A percentile compares a stretch with the other conserved stretches of the same genome.
phyloP scores from a whole-genome alignment of 1,284 basidiomycete genomes.

The Pseudozyma sp. region DNA sequence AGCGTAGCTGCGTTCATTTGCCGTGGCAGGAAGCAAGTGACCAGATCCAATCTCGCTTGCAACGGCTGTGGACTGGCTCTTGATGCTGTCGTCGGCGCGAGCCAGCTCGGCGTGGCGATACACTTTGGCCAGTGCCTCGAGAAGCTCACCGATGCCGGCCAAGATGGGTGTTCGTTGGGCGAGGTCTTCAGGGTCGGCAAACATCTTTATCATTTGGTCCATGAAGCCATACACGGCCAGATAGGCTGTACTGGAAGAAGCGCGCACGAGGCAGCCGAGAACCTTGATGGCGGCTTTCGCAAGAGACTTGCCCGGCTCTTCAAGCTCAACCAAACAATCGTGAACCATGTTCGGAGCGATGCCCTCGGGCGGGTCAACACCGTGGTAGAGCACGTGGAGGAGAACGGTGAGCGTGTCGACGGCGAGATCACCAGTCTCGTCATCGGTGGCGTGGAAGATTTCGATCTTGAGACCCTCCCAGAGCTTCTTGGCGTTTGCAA shows the following conservation, averaged over 20 bases:
- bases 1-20: constrained; percentile 42
- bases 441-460: constrained; percentile 67
- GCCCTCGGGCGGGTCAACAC: constrained; percentile 54
- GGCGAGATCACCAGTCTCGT: constrained; percentile 54
- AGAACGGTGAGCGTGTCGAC: constrained; percentile 55
- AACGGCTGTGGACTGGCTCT: not conserved
- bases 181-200: constrained; percentile 80
- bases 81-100: constrained; percentile 7
- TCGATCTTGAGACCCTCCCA: constrained; percentile 65
- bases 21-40: constrained; percentile 24
- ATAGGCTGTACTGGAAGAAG: constrained; percentile 45
- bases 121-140: constrained; percentile 53
- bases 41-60: constrained; percentile 26
- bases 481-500: constrained; percentile 53
- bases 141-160: constrained; percentile 54
- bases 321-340: constrained; percentile 55
- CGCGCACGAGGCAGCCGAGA: constrained; percentile 51
- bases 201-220: constrained; percentile 72
- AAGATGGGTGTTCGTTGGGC: constrained; percentile 80
- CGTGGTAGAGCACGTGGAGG: constrained; percentile 58
- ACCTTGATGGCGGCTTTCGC: constrained; percentile 56
- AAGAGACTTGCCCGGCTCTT: constrained; percentile 59
- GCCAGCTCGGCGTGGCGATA: constrained; percentile 37
- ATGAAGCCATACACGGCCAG: constrained; percentile 49
- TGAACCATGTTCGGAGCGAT: constrained; percentile 60